Percentiles rank a stretch among this genome's conserved stretches.
Evolutionary conservation across 768 basidiomycete species (phyloP).

Genomic region (Lanmaoa pseudosensibilis): DNA sequence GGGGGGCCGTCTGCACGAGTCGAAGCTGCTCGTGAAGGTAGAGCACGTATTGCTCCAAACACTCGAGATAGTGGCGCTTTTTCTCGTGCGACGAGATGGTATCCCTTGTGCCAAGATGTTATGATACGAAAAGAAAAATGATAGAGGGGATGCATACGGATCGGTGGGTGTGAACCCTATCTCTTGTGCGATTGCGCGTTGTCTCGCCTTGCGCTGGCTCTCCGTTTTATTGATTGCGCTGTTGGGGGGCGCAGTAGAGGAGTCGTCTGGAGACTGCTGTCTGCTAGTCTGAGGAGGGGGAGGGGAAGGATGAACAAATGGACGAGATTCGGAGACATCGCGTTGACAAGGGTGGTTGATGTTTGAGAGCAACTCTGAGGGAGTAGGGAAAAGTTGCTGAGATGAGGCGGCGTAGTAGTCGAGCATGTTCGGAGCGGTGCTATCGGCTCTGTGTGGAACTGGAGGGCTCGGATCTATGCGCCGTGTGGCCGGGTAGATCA

Average conservation of each 20-base stretch:
- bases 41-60: conserved; percentile 67
- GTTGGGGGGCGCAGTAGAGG: neutral
- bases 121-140: neutral
- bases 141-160: conserved; percentile 43
- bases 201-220: conserved; percentile 55
- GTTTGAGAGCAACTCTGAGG: conserved; percentile 59
- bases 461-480: conserved; percentile 1
- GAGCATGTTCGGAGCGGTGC: conserved; percentile 3
- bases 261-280: conserved; percentile 14
- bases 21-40: conserved; percentile 64
- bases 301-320: conserved; percentile 11
- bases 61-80: conserved; percentile 71
- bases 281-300: conserved; percentile 6
- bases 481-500: conserved; percentile 14
- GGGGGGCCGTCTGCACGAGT: conserved; percentile 48
- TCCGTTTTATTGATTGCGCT: conserved; percentile 37
- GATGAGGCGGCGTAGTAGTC: conserved; percentile 24
- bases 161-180: conserved; percentile 61
- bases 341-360: conserved; percentile 23
- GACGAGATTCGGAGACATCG: neutral
- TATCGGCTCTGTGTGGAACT: neutral
- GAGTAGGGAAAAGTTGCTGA: conserved; percentile 58
- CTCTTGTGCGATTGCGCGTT: conserved; percentile 55
- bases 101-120: conserved; percentile 42
- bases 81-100: conserved; percentile 80